A percentile compares a stretch with the other conserved stretches of the same genome.
phyloP scores from a whole-genome alignment of 208 protist genomes.

The Crithidia mellificae region DNA sequence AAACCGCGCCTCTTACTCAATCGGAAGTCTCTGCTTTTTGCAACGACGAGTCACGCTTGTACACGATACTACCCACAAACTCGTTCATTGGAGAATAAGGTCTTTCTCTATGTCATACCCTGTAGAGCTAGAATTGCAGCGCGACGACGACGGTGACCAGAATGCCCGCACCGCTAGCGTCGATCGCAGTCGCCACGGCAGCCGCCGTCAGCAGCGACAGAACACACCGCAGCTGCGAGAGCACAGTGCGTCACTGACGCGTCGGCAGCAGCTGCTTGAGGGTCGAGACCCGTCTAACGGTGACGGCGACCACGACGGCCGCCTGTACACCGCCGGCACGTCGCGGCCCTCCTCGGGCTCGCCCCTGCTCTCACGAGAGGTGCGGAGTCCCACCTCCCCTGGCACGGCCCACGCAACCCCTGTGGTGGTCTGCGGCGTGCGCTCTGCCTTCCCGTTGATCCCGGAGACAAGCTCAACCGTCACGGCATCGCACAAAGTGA shows the following conservation, averaged over 20 bases:
- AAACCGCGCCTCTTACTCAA: too few relatives aligned
- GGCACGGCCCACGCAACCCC: neutral
- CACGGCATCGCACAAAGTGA: neutral
- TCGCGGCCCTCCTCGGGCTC: neutral
- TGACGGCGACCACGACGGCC: neutral
- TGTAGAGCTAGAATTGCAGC: neutral
- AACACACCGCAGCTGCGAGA: slow-evolving; percentile 23
- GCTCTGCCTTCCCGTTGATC: slow-evolving; percentile 21
- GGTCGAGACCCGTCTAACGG: neutral
- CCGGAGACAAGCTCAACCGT: neutral
- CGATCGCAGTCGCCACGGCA: neutral
- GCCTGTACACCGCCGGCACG: too few relatives aligned
- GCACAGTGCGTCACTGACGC: slow-evolving; percentile 22
- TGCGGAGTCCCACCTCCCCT: neutral
- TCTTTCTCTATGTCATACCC: slow-evolving; percentile 9
- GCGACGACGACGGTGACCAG: too few relatives aligned
- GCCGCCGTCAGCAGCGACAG: slow-evolving; percentile 26
- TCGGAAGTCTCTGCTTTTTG: too few relatives aligned
- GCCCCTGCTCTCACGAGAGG: neutral
- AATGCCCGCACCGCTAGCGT: neutral
- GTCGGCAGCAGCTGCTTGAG: slow-evolving; percentile 23
- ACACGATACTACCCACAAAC: too few relatives aligned
- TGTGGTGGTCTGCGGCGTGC: slow-evolving; percentile 19
- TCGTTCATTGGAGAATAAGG: too few relatives aligned
- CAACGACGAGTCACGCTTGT: too few relatives aligned